Evolutionary conservation across 768 basidiomycete species (phyloP).

Genomic region (Tulasnella sp.): DNA sequence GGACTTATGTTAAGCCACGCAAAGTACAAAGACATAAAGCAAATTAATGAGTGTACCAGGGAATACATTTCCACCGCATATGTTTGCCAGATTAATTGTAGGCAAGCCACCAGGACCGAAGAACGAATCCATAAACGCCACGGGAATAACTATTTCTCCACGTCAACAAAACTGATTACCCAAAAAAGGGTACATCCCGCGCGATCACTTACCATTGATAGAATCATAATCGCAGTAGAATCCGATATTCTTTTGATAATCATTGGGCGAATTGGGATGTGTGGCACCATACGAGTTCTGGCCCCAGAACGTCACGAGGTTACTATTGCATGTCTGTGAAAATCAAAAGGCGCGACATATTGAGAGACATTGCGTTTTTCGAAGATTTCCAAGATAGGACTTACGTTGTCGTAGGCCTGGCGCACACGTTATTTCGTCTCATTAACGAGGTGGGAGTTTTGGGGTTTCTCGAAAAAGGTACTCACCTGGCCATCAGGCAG

Average conservation of each 20-base stretch:
- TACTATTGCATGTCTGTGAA: constrained; percentile 13
- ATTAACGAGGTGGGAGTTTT: too few species aligned
- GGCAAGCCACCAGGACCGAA: constrained; percentile 50
- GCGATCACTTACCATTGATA: constrained; percentile 37
- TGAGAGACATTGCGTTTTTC: too few species aligned
- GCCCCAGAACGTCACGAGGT: constrained; percentile 41
- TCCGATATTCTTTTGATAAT: constrained; percentile 48
- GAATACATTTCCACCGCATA: constrained; percentile 27
- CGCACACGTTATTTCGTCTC: too few species aligned
- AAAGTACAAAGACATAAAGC: background rate
- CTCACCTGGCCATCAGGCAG: too few species aligned
- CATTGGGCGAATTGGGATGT: constrained; percentile 33
- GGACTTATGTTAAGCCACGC: too few species aligned
- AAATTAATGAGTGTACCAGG: background rate
- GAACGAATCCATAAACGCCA: constrained; percentile 57
- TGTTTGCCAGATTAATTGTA: constrained; percentile 52
- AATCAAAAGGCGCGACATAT: too few species aligned
- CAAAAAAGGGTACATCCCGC: too few species aligned
- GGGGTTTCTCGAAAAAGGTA: too few species aligned
- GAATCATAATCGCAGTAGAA: constrained; percentile 60
- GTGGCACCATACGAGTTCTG: constrained; percentile 61
- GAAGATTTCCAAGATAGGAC: too few species aligned
- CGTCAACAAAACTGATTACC: too few species aligned
- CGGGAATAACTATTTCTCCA: constrained; percentile 29
- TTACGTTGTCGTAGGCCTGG: too few species aligned